Evolutionary conservation across 2,329 filamentous ascomycete species (phyloP).

Genomic region (Fusarium sp.): DNA sequence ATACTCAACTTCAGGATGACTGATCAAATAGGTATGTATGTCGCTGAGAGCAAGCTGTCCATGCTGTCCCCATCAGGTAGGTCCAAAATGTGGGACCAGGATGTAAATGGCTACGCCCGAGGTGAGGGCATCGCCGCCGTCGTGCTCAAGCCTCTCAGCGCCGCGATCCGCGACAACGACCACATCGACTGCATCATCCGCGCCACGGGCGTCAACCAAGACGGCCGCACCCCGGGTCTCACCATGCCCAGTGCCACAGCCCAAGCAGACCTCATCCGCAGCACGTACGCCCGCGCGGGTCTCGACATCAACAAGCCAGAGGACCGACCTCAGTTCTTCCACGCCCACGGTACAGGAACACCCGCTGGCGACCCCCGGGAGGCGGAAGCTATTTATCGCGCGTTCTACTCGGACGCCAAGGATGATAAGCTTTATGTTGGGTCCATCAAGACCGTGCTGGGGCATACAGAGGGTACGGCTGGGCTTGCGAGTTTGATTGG

Average conservation of each 20-base stretch:
- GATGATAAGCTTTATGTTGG: background rate
- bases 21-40: background rate
- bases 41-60: background rate
- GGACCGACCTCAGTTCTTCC: background rate
- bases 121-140: background rate
- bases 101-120: background rate
- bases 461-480: accelerated
- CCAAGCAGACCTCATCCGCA: background rate
- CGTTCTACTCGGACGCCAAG: background rate
- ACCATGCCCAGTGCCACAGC: background rate
- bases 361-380: background rate
- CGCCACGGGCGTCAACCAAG: background rate
- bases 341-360: background rate
- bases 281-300: background rate
- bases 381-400: accelerated
- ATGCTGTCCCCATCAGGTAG: background rate
- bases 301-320: background rate
- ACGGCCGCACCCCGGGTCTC: background rate
- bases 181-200: background rate
- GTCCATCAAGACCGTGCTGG: background rate
- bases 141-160: background rate
- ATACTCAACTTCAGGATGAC: background rate
- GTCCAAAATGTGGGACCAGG: background rate
- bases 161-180: background rate
- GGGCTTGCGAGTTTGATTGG: background rate